These are phyloP conservation scores for Penicillium cinerascens DNA, from an alignment of 495 filamentous ascomycete genomes.

Conservation along the genomic window DNA sequence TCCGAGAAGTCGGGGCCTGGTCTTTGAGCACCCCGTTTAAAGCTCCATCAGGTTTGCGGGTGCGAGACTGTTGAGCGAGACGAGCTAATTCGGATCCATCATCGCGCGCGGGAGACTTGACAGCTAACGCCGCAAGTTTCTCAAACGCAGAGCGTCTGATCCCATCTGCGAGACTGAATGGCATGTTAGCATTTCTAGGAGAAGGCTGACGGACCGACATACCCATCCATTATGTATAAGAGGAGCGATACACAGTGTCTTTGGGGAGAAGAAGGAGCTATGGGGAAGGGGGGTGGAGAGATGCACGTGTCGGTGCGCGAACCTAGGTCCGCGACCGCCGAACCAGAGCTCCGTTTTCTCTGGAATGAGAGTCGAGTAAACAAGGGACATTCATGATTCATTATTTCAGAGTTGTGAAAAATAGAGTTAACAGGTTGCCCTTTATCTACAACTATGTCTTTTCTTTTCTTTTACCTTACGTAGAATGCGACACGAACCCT, in stretches of 20 bases:
- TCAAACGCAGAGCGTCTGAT: slow-evolving; percentile 64
- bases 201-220: neutral
- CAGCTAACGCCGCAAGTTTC: slow-evolving; percentile 62
- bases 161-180: slow-evolving; percentile 33
- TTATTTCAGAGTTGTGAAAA: neutral
- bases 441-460: too few relatives aligned
- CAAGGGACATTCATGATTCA: neutral
- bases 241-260: neutral
- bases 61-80: slow-evolving; percentile 54
- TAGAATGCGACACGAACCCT: neutral
- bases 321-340: slow-evolving; percentile 9
- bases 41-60: slow-evolving; percentile 31
- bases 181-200: neutral
- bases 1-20: slow-evolving; percentile 40
- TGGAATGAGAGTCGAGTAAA: neutral
- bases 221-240: slow-evolving; percentile 24
- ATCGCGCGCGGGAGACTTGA: slow-evolving; percentile 53
- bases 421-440: too few relatives aligned
- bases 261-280: neutral
- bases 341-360: neutral
- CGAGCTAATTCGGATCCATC: slow-evolving; percentile 61
- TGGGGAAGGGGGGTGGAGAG: slow-evolving; percentile 6
- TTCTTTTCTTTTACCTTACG: neutral
- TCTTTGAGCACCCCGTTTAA: slow-evolving; percentile 36
- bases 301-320: slow-evolving; percentile 20